phyloP scores from a whole-genome alignment of 2,329 filamentous ascomycete genomes.

The Aspergillus ibericus region DNA sequence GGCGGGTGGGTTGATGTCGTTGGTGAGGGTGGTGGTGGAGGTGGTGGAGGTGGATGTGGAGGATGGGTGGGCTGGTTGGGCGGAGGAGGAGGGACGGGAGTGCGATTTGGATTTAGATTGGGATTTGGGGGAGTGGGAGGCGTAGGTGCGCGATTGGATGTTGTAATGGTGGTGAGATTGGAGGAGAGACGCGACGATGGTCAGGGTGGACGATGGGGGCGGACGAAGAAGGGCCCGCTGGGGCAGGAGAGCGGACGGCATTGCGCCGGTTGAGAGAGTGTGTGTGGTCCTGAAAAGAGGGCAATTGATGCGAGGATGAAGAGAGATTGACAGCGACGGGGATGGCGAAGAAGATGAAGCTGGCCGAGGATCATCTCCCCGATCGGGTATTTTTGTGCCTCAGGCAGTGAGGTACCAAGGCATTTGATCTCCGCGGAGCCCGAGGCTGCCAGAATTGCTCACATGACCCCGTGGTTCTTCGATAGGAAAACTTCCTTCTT shows the following conservation, averaged over 20 bases:
- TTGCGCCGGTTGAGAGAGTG: neutral
- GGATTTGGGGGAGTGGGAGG: slow-evolving; percentile 9
- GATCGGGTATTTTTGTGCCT: neutral
- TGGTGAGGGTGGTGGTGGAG: slow-evolving; percentile 17
- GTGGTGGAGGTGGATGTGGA: slow-evolving; percentile 20
- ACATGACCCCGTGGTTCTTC: neutral
- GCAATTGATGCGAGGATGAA: neutral
- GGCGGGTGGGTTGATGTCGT: slow-evolving; percentile 66
- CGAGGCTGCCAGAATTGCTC: neutral
- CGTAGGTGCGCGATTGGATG: slow-evolving; percentile 6
- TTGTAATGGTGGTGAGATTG: neutral
- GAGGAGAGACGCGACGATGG: neutral
- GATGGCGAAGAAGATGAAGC: neutral
- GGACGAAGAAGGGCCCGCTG: slow-evolving; percentile 11
- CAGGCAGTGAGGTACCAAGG: neutral
- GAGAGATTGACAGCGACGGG: neutral
- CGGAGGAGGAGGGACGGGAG: slow-evolving; percentile 20
- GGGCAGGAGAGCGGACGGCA: slow-evolving; percentile 13
- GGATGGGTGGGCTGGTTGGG: slow-evolving; percentile 14
- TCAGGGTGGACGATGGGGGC: neutral
- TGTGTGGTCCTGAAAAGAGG: neutral
- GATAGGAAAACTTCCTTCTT: too few species aligned
- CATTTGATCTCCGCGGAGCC: neutral
- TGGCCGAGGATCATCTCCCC: too few species aligned
- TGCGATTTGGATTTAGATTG: slow-evolving; percentile 16